Evolutionary conservation across 2,329 filamentous ascomycete genomes (phyloP).

Genomic region (Phyllosticta citriasiana): DNA sequence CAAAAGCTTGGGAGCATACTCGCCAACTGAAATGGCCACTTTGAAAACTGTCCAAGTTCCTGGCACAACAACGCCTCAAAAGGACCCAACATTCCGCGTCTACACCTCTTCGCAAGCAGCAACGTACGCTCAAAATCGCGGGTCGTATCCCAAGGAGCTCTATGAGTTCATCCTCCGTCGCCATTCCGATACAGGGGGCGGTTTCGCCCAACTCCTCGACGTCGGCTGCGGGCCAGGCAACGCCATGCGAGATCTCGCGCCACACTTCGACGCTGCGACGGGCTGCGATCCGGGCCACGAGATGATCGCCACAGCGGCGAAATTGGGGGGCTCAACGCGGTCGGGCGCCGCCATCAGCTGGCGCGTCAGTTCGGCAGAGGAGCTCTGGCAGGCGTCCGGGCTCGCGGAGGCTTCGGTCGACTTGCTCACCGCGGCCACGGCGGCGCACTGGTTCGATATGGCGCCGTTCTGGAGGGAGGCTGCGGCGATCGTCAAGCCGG

Average conservation of each 20-base stretch:
- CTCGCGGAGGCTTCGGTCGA: constrained; percentile 34
- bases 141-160: constrained; percentile 36
- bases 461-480: constrained; percentile 39
- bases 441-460: constrained; percentile 51
- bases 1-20: neutral
- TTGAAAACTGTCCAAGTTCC: neutral
- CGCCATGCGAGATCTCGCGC: constrained; percentile 36
- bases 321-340: constrained; percentile 23
- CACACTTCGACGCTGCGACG: constrained; percentile 36
- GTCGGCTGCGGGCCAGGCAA: constrained; percentile 49
- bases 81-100: constrained; percentile 33
- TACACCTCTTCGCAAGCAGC: constrained; percentile 36
- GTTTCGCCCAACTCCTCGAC: constrained; percentile 38
- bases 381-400: constrained; percentile 25
- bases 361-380: constrained; percentile 36
- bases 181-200: constrained; percentile 38
- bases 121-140: constrained; percentile 35
- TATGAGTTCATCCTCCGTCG: constrained; percentile 38
- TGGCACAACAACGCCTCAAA: neutral
- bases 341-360: constrained; percentile 30
- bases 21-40: neutral
- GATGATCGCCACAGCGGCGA: constrained; percentile 43
- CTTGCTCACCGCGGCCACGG: constrained; percentile 40
- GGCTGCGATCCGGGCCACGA: constrained; percentile 44
- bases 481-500: constrained; percentile 38